Percentiles rank a stretch among this genome's conserved stretches.
phyloP scores from a whole-genome alignment of 2,329 filamentous ascomycete genomes.

The Claviceps sp. region DNA sequence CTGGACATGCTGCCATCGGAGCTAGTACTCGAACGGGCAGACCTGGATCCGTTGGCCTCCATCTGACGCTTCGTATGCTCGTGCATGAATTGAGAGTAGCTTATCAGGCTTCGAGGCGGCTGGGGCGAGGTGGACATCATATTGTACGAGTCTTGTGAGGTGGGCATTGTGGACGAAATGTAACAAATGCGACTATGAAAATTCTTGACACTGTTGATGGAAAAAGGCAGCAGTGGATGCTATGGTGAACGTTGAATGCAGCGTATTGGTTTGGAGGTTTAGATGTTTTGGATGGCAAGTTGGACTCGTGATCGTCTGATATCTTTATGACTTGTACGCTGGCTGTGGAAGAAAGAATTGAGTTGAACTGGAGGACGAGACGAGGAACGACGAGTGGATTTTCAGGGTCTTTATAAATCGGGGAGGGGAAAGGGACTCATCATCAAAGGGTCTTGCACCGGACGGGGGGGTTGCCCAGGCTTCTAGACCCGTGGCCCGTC shows the following conservation, averaged over 20 bases:
- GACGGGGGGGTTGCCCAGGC: too few relatives aligned
- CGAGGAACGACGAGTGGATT: background rate
- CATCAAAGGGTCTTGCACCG: too few relatives aligned
- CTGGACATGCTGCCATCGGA: slow-evolving; percentile 7
- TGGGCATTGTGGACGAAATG: slow-evolving; percentile 20
- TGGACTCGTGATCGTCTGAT: background rate
- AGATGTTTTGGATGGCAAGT: background rate
- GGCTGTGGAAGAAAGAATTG: background rate
- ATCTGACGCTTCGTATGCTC: slow-evolving; percentile 53
- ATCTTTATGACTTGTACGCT: background rate
- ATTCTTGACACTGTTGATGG: too few relatives aligned
- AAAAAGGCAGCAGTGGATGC: too few relatives aligned
- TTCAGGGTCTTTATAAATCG: slow-evolving; percentile 13
- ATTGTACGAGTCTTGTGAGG: slow-evolving; percentile 25
- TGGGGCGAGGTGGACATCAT: slow-evolving; percentile 24
- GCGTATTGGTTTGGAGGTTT: background rate
- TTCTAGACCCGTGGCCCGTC: too few relatives aligned
- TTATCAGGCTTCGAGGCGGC: slow-evolving; percentile 34
- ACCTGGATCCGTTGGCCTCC: slow-evolving; percentile 32
- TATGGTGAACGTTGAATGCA: too few relatives aligned
- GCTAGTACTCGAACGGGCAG: slow-evolving; percentile 8
- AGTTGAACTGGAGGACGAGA: background rate
- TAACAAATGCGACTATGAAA: background rate
- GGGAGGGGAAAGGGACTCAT: background rate
- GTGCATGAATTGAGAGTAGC: slow-evolving; percentile 48